Evolutionary conservation across 108 stramenopile genomes (phyloP), one percentile per base, ranked within the genome.

Genomic region (Cylindrotheca fusiformis): DNA sequence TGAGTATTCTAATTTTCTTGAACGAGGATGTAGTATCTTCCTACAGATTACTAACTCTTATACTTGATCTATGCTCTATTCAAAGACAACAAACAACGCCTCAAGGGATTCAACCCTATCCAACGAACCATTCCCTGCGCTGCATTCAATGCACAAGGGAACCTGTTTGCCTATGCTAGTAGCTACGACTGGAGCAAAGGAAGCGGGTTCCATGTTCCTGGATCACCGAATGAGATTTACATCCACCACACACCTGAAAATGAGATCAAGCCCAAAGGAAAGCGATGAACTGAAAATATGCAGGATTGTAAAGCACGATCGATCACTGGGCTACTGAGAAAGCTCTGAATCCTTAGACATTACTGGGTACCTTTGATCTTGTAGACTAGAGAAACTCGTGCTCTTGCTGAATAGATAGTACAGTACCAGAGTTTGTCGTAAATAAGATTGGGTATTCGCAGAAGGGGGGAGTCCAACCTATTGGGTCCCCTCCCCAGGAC

Each of bases 101-200:
- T 97, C 26, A 94, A 88, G 75, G 93, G 87, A 19, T 96, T 92
- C 59, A 57, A 67, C 10, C 65, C 77, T 29, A 78, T 87, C 53
- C 65, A 75, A 29, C 79, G 82, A 48, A 49, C 83, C 18, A 93
- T 97, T 60, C 61, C 87, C 0, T 87, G 86, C 60, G 94, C 92
- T 25, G 66, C 60, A 20, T 97, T 97, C 80, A 94, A 88, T 69
- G 63, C 88, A 14, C 81, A 85, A 59, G 96, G 96, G 20, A 93
- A 84, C 69, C 53, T 97, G 49, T 94, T 93, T 79, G 96, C 94
- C 1, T 97, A 96, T 78, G 81, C 94, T 30, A 75, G 79, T 27
- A 86, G 86, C 58, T 97, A 97, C 73, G 95, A 97, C 71, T 97
- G 96, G 96, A 82, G 86, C 51, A 86, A 85, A 67, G 96, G 96